These are phyloP conservation scores for Globisporangium canariense DNA, from an alignment of 352 stramenopile species.

Conservation along the genomic window DNA sequence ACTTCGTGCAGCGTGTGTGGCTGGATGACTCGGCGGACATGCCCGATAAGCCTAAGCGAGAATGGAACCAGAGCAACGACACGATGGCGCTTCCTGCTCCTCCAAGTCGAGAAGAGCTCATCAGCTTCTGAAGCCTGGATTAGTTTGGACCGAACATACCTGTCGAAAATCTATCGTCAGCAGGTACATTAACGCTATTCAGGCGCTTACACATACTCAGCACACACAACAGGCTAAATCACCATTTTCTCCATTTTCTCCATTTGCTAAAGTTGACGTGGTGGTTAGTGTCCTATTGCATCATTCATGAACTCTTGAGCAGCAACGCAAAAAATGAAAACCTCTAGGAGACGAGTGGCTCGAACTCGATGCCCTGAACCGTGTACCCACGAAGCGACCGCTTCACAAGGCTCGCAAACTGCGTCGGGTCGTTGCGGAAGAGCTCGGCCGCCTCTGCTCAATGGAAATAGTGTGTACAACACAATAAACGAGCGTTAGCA, in stretches of 20 bases:
- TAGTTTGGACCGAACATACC: not conserved
- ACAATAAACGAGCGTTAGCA: not conserved
- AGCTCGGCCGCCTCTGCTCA: slow-evolving; percentile 93
- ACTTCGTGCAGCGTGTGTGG: slow-evolving; percentile 40
- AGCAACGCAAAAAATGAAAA: not conserved
- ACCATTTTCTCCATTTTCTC: not conserved
- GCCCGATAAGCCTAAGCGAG: slow-evolving; percentile 28
- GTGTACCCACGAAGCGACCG: slow-evolving; percentile 80
- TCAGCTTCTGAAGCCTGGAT: slow-evolving; percentile 11
- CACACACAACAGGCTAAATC: not conserved
- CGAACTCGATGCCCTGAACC: slow-evolving; percentile 81
- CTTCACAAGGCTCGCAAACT: slow-evolving; percentile 91
- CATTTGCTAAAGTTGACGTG: not conserved
- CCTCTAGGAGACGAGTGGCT: slow-evolving; percentile 58
- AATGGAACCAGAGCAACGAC: slow-evolving; percentile 10
- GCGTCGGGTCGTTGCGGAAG: slow-evolving; percentile 91
- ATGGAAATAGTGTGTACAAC: not conserved
- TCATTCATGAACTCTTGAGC: not conserved
- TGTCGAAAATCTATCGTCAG: too few species aligned
- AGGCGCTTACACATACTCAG: not conserved
- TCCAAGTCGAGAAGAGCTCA: slow-evolving; percentile 9
- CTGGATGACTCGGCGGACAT: slow-evolving; percentile 35
- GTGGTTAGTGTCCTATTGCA: not conserved
- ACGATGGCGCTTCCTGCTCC: slow-evolving; percentile 8
- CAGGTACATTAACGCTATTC: too few species aligned